Evolutionary conservation across 2,329 filamentous ascomycete genomes (phyloP).

Genomic region (Talaromyces albobiverticillius): DNA sequence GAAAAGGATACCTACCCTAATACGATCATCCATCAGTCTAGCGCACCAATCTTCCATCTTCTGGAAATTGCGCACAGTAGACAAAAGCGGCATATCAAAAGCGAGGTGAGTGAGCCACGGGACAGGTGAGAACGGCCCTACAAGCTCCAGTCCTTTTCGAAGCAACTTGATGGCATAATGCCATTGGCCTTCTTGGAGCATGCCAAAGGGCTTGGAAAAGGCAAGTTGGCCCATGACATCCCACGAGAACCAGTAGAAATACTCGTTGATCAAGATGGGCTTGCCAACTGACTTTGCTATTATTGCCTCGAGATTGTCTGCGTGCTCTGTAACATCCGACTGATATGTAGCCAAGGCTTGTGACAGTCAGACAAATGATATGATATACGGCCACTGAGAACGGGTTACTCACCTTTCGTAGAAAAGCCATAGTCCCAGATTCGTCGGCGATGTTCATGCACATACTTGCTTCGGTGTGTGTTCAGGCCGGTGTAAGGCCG

Average conservation of each 20-base stretch:
- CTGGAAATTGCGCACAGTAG: not conserved
- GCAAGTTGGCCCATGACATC: not conserved
- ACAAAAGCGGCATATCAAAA: not conserved
- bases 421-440: slow-evolving; percentile 26
- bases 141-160: not conserved
- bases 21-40: not conserved
- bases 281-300: not conserved
- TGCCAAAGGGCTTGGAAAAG: not conserved
- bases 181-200: not conserved
- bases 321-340: not conserved
- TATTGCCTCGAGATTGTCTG: not conserved
- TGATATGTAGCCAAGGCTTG: not conserved
- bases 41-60: not conserved
- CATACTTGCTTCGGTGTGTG: not conserved
- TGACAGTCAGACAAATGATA: not conserved
- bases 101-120: not conserved
- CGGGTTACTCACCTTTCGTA: slow-evolving; percentile 20
- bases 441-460: not conserved
- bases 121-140: not conserved
- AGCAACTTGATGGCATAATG: not conserved
- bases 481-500: not conserved
- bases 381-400: too few species aligned
- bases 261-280: not conserved
- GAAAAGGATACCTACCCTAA: not conserved
- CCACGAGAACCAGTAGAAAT: not conserved